phyloP scores from a whole-genome alignment of 768 basidiomycete species.

The Sistotremastrum niveocremeum region DNA sequence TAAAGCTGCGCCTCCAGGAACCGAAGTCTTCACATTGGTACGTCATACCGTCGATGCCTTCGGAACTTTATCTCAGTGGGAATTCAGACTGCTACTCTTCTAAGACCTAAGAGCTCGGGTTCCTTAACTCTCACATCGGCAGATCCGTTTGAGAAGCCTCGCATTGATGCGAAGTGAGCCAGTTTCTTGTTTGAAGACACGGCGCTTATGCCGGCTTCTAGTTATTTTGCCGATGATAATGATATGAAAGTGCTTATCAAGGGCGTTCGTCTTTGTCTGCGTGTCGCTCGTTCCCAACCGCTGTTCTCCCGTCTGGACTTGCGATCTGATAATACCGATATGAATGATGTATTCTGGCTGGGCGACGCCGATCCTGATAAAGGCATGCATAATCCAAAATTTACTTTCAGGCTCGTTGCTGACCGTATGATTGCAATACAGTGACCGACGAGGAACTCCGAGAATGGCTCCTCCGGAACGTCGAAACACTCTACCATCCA shows the following conservation, averaged over 20 bases:
- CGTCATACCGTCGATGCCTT: not conserved
- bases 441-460: constrained; percentile 9
- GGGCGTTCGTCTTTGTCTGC: constrained; percentile 10
- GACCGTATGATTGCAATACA: not conserved
- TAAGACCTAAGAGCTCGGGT: not conserved
- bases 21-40: not conserved
- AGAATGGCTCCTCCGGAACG: constrained; percentile 6
- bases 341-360: constrained; percentile 10
- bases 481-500: constrained; percentile 6
- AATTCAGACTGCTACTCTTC: not conserved
- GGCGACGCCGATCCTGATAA: constrained; percentile 11
- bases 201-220: not conserved
- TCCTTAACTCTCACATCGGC: not conserved
- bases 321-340: not conserved
- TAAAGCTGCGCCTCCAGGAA: not conserved
- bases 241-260: constrained; percentile 11
- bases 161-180: constrained; percentile 5
- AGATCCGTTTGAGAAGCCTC: constrained; percentile 8
- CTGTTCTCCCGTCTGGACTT: constrained; percentile 3
- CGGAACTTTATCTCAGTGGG: not conserved
- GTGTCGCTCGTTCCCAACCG: constrained; percentile 10
- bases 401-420: not conserved
- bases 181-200: not conserved
- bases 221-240: constrained; percentile 9
- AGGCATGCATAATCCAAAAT: not conserved